Evolutionary conservation across 345 rosid genomes (phyloP).

Genomic region (Eucalyptus coolabah): DNA sequence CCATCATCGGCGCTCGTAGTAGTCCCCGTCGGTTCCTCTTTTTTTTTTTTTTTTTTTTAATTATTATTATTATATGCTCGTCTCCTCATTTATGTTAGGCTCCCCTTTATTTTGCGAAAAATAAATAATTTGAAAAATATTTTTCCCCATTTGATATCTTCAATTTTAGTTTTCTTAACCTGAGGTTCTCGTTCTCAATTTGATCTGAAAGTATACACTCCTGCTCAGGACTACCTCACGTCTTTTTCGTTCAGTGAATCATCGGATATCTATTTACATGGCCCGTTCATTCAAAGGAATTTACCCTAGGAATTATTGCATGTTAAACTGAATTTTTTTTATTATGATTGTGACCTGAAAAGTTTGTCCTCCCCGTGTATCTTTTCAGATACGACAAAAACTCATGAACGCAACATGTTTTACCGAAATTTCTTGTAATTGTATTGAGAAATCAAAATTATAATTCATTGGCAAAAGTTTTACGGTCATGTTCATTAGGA

Average conservation of each 20-base stretch:
- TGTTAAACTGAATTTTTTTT: fast-evolving
- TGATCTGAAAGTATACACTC: background rate
- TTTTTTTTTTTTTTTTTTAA: background rate
- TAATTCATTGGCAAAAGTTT: background rate
- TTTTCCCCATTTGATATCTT: background rate
- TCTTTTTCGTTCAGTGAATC: background rate
- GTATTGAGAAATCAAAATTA: background rate
- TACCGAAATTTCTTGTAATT: background rate
- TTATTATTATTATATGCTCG: fast-evolving
- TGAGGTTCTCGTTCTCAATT: background rate
- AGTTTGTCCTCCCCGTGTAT: background rate
- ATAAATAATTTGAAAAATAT: too few species aligned
- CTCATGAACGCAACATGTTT: background rate
- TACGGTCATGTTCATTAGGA: background rate
- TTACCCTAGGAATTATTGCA: background rate
- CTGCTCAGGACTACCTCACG: background rate
- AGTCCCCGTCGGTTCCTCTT: background rate
- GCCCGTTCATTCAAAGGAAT: background rate
- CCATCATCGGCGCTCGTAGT: background rate
- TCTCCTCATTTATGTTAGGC: too few species aligned
- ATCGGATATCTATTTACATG: background rate
- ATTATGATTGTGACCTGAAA: background rate
- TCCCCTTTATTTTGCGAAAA: too few species aligned
- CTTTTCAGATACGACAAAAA: background rate
- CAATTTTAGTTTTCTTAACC: background rate